Evolutionary conservation across 768 basidiomycete species (phyloP), one percentile per base, ranked within the genome.

Genomic region (Neoboletus magnificus): DNA sequence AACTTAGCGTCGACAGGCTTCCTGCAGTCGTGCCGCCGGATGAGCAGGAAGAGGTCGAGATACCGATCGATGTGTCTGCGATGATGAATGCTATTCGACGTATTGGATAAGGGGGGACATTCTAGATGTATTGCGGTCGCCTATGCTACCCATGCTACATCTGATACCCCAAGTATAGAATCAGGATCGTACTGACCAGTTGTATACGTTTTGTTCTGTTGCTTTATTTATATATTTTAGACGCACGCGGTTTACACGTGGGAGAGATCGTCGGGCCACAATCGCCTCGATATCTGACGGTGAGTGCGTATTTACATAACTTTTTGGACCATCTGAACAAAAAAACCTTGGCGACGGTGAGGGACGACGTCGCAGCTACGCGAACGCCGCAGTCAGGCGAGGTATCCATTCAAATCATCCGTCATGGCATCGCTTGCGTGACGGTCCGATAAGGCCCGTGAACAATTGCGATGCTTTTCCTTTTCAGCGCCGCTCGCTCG

Each of bases 1-100:
- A 69, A 66, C 71, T 75, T 59, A 56, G 66, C 18, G 60, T 46
- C 13, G 64, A 71, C 16, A 62, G 64, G 37, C 65, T 78, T 27
- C 80, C 81, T 27, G 13, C 30, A 13, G 51, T 50, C 18, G 46
- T 35, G 15, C 11, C 23, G 10, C 46, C 46, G 48, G 36, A 15
- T 4, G 32, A 12, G 3, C 23, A 7, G 3, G 50, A n/a, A 9
- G 8, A 15, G n/a, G 23, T 1, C 23, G 50, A 35, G 18, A 10
- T 52, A 27, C 23, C 51, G n/a, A n/a, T 52, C 3, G 51, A 52
- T 27, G 51, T 49, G 51, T 15, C 18, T 20, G 45, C 23, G 25
- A 23, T 52, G 46, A 20, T 50, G 30, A 18, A 20, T 13, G 45
- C 51, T 6, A 27, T 52, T 35, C 30, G n/a, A 30, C 42, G 33